Evolutionary conservation across 805 yeast genomes (phyloP).

Genomic region (Cyberlindnera japonica): DNA sequence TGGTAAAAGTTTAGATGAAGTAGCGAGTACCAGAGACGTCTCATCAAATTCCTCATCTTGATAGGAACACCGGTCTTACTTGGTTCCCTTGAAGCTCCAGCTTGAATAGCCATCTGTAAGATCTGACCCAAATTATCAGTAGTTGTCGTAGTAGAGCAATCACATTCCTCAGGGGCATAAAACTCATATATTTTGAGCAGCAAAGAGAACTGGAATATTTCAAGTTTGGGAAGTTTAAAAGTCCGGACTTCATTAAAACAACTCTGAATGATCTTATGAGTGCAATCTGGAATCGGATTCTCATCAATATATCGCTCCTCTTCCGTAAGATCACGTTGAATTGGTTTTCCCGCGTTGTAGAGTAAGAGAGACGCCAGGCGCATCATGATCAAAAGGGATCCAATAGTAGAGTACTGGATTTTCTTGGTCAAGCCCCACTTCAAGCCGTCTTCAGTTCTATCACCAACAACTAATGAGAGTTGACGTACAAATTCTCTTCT

Average conservation of each 20-base stretch:
- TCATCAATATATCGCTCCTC: constrained; percentile 20
- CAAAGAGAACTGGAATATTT: constrained; percentile 21
- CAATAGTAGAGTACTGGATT: constrained; percentile 19
- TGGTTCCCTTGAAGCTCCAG: constrained; percentile 26
- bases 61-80: constrained; percentile 11
- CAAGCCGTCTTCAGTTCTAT: constrained; percentile 4
- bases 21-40: constrained; percentile 26
- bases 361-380: constrained; percentile 21
- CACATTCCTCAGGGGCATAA: constrained; percentile 25
- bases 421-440: constrained; percentile 18
- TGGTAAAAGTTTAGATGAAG: constrained; percentile 22
- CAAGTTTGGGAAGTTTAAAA: constrained; percentile 15
- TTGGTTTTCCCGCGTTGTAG: constrained; percentile 21
- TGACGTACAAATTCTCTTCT: constrained; percentile 16
- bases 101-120: constrained; percentile 21
- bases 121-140: constrained; percentile 22
- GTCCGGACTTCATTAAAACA: constrained; percentile 17
- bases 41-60: constrained; percentile 15
- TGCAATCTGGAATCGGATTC: constrained; percentile 15
- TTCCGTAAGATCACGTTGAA: constrained; percentile 1
- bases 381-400: constrained; percentile 22
- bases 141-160: constrained; percentile 20
- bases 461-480: constrained; percentile 18
- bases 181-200: constrained; percentile 17
- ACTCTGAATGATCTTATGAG: constrained; percentile 10